Evolutionary conservation across 495 filamentous ascomycete species (phyloP), one percentile per base, ranked within the genome.

Genomic region (Trichoderma asperelloides): DNA sequence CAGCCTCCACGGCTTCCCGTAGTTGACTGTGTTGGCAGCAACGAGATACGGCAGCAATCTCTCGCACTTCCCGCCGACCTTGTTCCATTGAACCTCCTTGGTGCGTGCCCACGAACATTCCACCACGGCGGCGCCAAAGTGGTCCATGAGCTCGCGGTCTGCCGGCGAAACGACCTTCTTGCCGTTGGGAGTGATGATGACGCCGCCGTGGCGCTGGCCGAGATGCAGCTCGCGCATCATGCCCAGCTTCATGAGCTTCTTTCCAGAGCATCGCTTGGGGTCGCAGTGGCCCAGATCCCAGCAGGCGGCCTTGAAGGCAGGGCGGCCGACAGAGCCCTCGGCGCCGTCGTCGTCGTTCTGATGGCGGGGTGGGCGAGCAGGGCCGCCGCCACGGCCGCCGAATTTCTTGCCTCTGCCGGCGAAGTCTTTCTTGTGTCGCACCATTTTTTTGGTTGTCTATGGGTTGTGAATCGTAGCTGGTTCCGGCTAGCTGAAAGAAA

Each of bases 251-350:
- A 98, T 96, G 45, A 98, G 83, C 65, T 90, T 86, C 80, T 98
- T 97, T 16, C 95, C 95, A 0, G 94, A 97, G 76, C 95, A 98
- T 71, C 96, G 82, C 76, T 98, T 97, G 9, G 93, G 93, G 75
- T 98, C 95, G 79, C 95, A 98, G 76, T 98, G 95, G 63, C 92
- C 92, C 43, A 98, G 81, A 76, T 98, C 95, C 95, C 95, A 98
- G 74, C 94, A 97, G 43, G 94, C 95, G 60, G 95, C 96, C 80
- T 90, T 92, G 84, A 91, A 96, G 16, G 86, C 74, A 39, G 91
- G 89, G 67, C 80, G 80, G 45, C 79, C 73, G 65, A 78, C 71
- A 41, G 70, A 68, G 33, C 25, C 62, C 21, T 45, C 30, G 25
- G 65, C 6, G 47, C 12, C 39, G 23, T 39, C 37, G 51, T 60